Conservation (phyloP, 1,284 basidiomycete species). For the Trametes hirsuta region DNA sequence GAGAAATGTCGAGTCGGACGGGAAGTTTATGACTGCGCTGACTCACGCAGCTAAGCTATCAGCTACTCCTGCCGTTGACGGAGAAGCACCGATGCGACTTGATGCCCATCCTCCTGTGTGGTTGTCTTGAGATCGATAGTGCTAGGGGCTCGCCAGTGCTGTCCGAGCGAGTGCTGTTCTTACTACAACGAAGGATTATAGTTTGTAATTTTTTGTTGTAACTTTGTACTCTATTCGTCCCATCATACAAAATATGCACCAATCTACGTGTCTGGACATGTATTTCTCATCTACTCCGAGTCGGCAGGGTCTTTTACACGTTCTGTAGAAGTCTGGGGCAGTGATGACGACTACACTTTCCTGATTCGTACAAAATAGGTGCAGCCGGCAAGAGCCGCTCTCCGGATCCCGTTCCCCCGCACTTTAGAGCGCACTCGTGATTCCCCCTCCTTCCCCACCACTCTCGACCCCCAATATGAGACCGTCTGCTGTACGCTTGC, state of each 20-base stretch:
- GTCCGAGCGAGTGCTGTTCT: too few species aligned
- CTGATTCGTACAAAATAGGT: neutral
- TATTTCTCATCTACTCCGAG: too few species aligned
- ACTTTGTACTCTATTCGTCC: too few species aligned
- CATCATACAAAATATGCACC: too few species aligned
- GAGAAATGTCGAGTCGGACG: neutral
- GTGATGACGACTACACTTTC: neutral
- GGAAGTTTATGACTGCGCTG: slow-evolving; percentile 45
- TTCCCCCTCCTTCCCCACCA: neutral
- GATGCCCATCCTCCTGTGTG: slow-evolving; percentile 38
- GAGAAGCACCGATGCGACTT: slow-evolving; percentile 40
- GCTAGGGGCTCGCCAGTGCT: too few species aligned
- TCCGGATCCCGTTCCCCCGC: slow-evolving; percentile 16
- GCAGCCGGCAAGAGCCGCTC: slow-evolving; percentile 5
- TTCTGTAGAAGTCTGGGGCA: too few species aligned
- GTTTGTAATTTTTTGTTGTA: too few species aligned
- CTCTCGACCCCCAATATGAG: slow-evolving; percentile 54
- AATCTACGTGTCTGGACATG: too few species aligned
- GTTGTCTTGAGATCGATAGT: slow-evolving; percentile 20
- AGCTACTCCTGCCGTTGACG: slow-evolving; percentile 47
- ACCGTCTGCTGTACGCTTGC: slow-evolving; percentile 68
- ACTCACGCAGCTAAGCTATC: slow-evolving; percentile 51
- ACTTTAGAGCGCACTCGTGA: slow-evolving; percentile 5
- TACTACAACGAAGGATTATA: neutral
- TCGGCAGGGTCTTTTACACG: too few species aligned